Percentiles rank a stretch among this genome's conserved stretches.
These are phyloP conservation scores for Paraphaeosphaeria sporulosa DNA, from an alignment of 2,329 filamentous ascomycete genomes.

Conservation along the genomic window DNA sequence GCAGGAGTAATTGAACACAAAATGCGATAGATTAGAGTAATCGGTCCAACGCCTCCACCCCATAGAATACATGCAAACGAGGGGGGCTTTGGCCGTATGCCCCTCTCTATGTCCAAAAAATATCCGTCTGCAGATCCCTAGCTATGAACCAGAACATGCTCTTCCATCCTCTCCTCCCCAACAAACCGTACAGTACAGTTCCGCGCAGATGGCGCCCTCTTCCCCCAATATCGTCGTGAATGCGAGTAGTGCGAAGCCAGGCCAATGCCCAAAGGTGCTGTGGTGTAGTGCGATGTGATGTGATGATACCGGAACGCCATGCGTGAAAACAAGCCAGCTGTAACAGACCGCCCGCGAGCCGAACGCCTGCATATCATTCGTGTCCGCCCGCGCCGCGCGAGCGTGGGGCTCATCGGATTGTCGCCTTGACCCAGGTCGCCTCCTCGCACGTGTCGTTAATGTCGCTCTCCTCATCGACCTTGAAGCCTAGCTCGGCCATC, in stretches of 20 bases:
- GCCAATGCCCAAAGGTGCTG: background rate
- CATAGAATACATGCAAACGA: conserved; percentile 9
- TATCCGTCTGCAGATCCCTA: background rate
- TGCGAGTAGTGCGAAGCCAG: background rate
- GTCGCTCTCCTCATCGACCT: conserved; percentile 42
- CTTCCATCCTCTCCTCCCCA: background rate
- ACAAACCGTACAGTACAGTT: background rate
- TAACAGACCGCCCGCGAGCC: conserved; percentile 1
- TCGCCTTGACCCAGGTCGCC: conserved; percentile 50
- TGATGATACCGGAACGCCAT: conserved; percentile 9
- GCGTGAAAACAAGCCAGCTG: background rate
- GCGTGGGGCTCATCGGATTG: conserved; percentile 23
- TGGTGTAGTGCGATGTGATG: background rate
- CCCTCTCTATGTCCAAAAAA: conserved; percentile 10
- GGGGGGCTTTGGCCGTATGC: background rate
- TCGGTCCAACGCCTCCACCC: background rate
- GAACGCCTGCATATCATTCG: background rate
- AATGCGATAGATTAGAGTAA: conserved; percentile 1
- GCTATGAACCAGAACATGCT: conserved; percentile 14
- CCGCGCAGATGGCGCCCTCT: background rate
- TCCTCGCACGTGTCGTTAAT: conserved; percentile 46
- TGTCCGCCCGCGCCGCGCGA: background rate
- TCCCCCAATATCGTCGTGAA: background rate
- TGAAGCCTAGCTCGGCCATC: conserved; percentile 45
- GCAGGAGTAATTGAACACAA: background rate